phyloP scores from a whole-genome alignment of 176 grass and related monocot species.

The Avena sativa region DNA sequence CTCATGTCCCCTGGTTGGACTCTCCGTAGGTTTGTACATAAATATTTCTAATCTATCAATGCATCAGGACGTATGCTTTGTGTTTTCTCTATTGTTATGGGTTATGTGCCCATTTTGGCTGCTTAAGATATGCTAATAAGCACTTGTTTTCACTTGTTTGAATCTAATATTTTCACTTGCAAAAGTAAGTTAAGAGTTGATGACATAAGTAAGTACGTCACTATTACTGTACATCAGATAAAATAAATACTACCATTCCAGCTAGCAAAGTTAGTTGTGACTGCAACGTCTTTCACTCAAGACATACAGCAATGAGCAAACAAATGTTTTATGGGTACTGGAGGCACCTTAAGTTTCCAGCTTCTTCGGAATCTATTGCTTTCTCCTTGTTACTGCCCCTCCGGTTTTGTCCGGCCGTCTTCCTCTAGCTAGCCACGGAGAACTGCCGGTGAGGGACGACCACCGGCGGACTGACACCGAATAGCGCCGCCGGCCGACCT shows the following conservation, averaged over 20 bases:
- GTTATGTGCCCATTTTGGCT: no score
- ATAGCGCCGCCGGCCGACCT: neutral
- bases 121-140: neutral
- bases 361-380: neutral
- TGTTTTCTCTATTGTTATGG: neutral
- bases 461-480: neutral
- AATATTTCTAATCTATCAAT: neutral
- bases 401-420: neutral
- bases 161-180: neutral
- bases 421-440: neutral
- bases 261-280: neutral
- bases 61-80: neutral
- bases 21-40: neutral
- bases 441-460: neutral
- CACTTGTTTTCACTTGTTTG: no score
- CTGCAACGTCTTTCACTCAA: neutral
- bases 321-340: neutral
- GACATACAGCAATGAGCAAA: conserved; percentile 15
- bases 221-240: neutral
- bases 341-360: neutral
- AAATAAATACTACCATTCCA: neutral
- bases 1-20: neutral
- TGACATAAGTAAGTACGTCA: neutral
- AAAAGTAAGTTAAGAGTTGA: neutral
- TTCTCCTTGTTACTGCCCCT: neutral